Base-by-base conservation (phyloP, 148 eudicot species). In the Talinum fruticosum region DNA sequence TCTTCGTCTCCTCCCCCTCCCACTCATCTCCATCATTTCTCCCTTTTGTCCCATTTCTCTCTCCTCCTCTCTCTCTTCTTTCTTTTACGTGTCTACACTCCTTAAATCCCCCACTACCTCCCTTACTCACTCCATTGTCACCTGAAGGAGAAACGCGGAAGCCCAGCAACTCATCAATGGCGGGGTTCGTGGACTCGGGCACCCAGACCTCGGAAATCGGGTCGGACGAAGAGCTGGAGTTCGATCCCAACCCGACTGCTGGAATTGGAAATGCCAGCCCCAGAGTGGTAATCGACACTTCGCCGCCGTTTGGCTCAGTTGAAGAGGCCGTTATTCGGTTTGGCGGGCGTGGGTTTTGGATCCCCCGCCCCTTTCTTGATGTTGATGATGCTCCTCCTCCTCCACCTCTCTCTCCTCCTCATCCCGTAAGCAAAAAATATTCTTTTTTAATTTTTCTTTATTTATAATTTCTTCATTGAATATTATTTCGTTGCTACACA, bases 251-350 rank as follows among this genome's bases (percentile, higher is more conserved):
- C 21, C 54, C 57, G n/a, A 29, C 32, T 0, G 10, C 37, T 14
- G 75, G 71, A 1, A 18, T 49, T 14, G 75, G 71, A 1, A 76
- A 77, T 24, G 59, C 83, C 2, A 87, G 87, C 54, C 89, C 93
- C 0, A 79, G 97, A 34, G 91, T 74, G 1, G 92, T 92, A 62
- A 90, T 91, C 32, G 98, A 94, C 82, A 91, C 97, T 0, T 89
- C 98, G 1, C 87, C 82, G 18, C 97, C 98, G 2, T 92, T 94
- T 76, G 89, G 76, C 80, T 92, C 98, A 5, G 98, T 94, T 10
- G 88, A 91, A 76, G 98, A 94, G 82, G 98, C 98, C 6, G 98
- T 94, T 34, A 84, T 85, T 70, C 87, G 81, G 76, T 94, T 92
- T 57, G 97, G 93, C 13, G 96, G 98, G 51, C 87, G 88, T 6